Conservation (phyloP, 345 rosid species). For the Lumnitzera littorea region DNA sequence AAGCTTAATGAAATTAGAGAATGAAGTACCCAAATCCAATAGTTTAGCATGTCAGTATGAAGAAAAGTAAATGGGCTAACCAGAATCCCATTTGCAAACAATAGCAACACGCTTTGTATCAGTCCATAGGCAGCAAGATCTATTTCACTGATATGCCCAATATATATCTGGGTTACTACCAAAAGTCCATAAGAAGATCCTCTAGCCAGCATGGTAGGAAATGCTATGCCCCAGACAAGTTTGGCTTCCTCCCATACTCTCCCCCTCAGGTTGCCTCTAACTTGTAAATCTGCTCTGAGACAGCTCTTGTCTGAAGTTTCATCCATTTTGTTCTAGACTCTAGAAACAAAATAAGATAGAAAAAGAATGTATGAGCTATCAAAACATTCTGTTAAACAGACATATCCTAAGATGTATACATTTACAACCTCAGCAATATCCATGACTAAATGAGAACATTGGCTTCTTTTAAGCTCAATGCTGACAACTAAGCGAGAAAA, state of each 20-base stretch:
- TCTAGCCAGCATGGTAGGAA: slow-evolving; percentile 3
- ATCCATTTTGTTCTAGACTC: not conserved
- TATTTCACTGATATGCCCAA: slow-evolving; percentile 4
- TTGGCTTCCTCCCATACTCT: slow-evolving; percentile 6
- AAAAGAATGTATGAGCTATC: not conserved
- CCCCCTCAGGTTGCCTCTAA: not conserved
- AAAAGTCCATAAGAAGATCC: not conserved
- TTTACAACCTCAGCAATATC: no score
- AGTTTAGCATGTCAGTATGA: no score
- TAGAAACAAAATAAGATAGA: not conserved
- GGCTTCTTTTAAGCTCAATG: no score
- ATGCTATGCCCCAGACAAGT: slow-evolving; percentile 1
- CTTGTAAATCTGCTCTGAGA: not conserved
- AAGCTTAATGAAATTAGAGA: no score
- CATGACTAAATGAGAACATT: no score
- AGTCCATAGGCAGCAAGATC: slow-evolving; percentile 9
- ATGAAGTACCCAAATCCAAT: no score
- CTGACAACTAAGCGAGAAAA: no score
- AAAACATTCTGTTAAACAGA: no score
- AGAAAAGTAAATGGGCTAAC: not conserved
- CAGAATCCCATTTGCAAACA: slow-evolving; percentile 5
- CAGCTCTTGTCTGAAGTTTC: not conserved
- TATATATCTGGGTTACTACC: slow-evolving; percentile 5
- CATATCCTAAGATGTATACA: no score
- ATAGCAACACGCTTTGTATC: not conserved